Evolutionary conservation across 148 eudicot genomes (phyloP).

Genomic region (Rhododendron kiyosumense): DNA sequence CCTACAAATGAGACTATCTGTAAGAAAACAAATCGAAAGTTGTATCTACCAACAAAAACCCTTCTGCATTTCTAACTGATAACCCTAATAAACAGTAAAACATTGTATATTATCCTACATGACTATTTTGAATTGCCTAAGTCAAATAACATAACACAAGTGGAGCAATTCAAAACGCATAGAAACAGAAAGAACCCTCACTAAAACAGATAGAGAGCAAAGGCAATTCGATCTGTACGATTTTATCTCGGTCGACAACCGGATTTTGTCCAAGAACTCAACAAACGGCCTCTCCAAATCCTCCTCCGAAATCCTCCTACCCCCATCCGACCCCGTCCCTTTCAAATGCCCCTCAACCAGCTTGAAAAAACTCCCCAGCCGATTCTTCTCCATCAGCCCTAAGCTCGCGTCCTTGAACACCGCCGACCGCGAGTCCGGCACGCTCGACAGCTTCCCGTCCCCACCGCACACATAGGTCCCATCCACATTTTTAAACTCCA

Average conservation of each 20-base stretch:
- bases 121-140: not conserved
- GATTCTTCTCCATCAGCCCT: slow-evolving; percentile 46
- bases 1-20: not conserved
- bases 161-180: not conserved
- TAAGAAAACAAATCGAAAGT: not conserved
- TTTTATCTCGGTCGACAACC: slow-evolving; percentile 55
- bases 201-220: slow-evolving; percentile 25
- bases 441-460: slow-evolving; percentile 34
- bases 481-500: slow-evolving; percentile 74
- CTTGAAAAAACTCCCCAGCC: slow-evolving; percentile 61
- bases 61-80: not conserved
- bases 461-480: slow-evolving; percentile 41
- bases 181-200: slow-evolving; percentile 18
- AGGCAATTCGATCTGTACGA: slow-evolving; percentile 43
- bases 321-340: slow-evolving; percentile 12
- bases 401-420: slow-evolving; percentile 54
- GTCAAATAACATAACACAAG: not conserved
- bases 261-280: slow-evolving; percentile 48
- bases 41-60: not conserved
- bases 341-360: slow-evolving; percentile 50
- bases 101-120: not conserved
- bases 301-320: slow-evolving; percentile 36
- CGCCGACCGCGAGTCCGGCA: slow-evolving; percentile 69
- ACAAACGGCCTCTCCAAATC: slow-evolving; percentile 73
- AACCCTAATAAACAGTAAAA: not conserved